Evolutionary conservation across 2,329 filamentous ascomycete species (phyloP).

Genomic region (Xylariaceae sp.): DNA sequence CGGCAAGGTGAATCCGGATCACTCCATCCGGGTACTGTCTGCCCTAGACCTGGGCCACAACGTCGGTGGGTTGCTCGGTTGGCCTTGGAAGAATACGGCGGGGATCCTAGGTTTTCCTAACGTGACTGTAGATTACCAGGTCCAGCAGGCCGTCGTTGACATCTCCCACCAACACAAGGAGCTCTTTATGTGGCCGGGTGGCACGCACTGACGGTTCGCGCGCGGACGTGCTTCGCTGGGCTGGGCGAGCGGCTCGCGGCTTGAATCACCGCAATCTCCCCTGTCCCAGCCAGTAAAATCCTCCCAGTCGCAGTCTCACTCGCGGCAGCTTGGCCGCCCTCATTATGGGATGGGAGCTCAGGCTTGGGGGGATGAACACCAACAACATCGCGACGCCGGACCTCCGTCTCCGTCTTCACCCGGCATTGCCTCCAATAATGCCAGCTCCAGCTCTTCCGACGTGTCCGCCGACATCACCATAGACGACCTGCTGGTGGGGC

Average conservation of each 20-base stretch:
- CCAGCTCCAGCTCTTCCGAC: constrained; percentile 13
- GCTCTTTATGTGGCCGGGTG: constrained; percentile 59
- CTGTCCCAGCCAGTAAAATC: background rate
- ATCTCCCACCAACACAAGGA: constrained; percentile 73
- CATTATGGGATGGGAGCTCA: background rate
- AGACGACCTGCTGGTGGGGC: constrained; percentile 11
- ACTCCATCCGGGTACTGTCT: constrained; percentile 62
- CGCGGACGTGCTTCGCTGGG: constrained; percentile 31
- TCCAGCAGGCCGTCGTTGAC: constrained; percentile 75
- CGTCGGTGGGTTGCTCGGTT: constrained; percentile 51
- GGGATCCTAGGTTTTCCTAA: background rate
- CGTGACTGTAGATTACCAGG: constrained; percentile 57
- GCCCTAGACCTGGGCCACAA: constrained; percentile 60
- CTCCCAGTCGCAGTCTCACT: constrained; percentile 4
- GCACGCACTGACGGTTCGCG: constrained; percentile 26
- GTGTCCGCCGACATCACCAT: constrained; percentile 6
- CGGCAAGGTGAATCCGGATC: constrained; percentile 69
- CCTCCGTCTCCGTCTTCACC: constrained; percentile 5
- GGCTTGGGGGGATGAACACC: background rate
- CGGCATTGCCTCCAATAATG: too few species aligned
- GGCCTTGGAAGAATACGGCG: background rate
- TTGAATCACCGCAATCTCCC: constrained; percentile 6
- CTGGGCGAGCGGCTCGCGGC: constrained; percentile 27
- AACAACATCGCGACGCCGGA: background rate
- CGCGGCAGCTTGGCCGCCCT: constrained; percentile 3